Evolutionary conservation across 2,329 filamentous ascomycete species (phyloP).

Genomic region (Calcarisporium arbuscula): DNA sequence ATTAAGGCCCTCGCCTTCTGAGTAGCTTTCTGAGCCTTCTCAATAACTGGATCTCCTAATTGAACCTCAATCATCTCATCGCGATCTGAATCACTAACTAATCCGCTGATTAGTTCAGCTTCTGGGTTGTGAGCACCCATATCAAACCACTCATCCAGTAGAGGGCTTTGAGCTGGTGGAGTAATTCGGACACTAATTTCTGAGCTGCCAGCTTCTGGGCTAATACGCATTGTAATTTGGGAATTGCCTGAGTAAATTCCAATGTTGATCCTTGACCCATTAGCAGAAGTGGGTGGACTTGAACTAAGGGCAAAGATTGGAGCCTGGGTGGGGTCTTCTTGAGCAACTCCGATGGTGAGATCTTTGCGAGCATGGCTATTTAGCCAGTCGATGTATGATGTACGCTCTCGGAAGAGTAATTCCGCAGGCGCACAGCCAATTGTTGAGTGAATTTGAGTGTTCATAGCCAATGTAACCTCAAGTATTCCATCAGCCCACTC

Average conservation of each 20-base stretch:
- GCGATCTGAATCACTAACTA: no score
- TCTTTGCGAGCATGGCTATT: constrained; percentile 2
- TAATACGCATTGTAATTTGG: constrained; percentile 4
- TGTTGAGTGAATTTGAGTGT: constrained; percentile 3
- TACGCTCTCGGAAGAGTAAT: constrained; percentile 3
- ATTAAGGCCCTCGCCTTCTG: no score
- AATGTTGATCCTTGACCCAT: constrained; percentile 5
- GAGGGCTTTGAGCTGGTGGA: no score
- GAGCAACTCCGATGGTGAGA: neutral
- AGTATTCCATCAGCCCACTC: constrained; percentile 4
- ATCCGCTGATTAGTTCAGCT: no score
- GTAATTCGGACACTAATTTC: neutral
- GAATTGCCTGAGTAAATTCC: constrained; percentile 3
- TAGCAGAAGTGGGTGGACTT: constrained; percentile 1
- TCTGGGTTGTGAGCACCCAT: no score
- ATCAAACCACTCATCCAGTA: no score
- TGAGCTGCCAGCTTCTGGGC: no score
- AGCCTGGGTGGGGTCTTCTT: constrained; percentile 1
- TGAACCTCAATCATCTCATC: no score
- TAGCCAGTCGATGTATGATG: constrained; percentile 3
- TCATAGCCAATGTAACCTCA: constrained; percentile 7
- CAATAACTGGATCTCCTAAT: neutral
- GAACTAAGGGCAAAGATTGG: constrained; percentile 4
- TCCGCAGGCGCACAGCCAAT: no score
- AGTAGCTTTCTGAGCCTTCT: constrained; percentile 1